Base-by-base conservation (phyloP, 495 filamentous ascomycete genomes). In the Talaromyces nanjingensis region DNA sequence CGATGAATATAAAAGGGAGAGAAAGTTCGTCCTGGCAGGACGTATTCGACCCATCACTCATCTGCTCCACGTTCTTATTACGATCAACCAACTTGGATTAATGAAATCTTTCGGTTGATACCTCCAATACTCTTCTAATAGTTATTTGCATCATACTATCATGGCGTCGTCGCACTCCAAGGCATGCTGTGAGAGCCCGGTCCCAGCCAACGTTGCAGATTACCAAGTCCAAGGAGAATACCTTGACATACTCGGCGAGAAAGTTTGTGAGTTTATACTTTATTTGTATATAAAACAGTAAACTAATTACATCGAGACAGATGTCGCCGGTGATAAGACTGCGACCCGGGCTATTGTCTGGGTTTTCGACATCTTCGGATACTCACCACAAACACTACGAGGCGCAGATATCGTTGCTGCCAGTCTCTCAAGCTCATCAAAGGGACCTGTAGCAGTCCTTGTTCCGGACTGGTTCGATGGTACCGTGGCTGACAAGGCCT, bases 381-480 rank as follows among this genome's bases (percentile, higher is more conserved):
- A 65, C 3, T 56, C 65, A 24, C 68, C 71, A 1, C 71, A 73
- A 52, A 67, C 69, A 7, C 47, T 73, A 9, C 71, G 73, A 60
- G 72, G 72, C 34, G 72, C 72, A 3, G 72, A 72, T 65, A 52
- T 59, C 29, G 33, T 64, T 14, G 62, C 62, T 49, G 22, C 18
- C 8, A 22, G 18, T 42, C 59, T 60, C 0, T 64, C 31, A 14
- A 45, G 9, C n/a, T 42, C n/a, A 11, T 14, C 49, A 45, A 22
- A 31, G 11, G 64, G 67, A 39, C 70, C 72, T 56, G 70, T 72
- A 42, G 66, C 68, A 59, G 72, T 77, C 34, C 72, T 72, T 61
- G 68, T 77, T 57, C 75, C 74, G 4, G 75, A 76, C 56, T 74
- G 74, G 59, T 73, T 76, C 55, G 62, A 72, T 45, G 54, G 54